Base-by-base conservation (phyloP, 2,329 filamentous ascomycete genomes). In the Gnomoniopsis smithogilvyi region DNA sequence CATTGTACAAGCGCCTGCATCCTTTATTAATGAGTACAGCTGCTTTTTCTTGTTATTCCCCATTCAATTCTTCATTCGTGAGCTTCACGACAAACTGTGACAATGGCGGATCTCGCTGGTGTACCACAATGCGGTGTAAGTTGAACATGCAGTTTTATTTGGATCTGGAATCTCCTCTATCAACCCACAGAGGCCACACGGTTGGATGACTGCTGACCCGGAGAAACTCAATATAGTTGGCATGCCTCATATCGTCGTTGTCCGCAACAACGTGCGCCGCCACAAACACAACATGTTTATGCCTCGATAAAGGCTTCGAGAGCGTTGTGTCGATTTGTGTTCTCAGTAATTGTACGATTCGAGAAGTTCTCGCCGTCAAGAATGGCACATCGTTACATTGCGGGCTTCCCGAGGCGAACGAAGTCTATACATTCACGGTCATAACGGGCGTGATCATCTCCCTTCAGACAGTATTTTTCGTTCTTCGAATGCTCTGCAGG, bases 381-480 rank as follows among this genome's bases (percentile, higher is more conserved):
- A 3, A 41, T 11, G 21, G 6, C 1, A 24, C 19, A 2, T 21
- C 22, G 19, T 46, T 36, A 11, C 11, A 6, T n/a, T 30, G 19
- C 10, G 21, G 12, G 12, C 2, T 15, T 11, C 48, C 43, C 4
- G 19, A 48, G 11, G 3, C 15, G 11, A 45, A 54, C 50, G 30
- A 34, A 11, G 48, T 26, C 26, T 3, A 34, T 7, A 22, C 30
- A 2, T 3, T 46, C 14, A n/a, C 47, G 3, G 26, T 22, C 14
- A 3, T 59, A 17, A 33, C 17, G 14, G 49, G 47, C 8, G 36
- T 60, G 64, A 63, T 73, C 22, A 70, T 65, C 56, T 66, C 70
- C 11, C 65, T 76, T 22, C 69, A 72, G 6, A 70, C 66, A 34
- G 64, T 73, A 49, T 72, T 76, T 52, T 67, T 78, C 26, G 54